Evolutionary conservation across 306 rosid species (phyloP).

Genomic region (Macrotyloma uniflorum): DNA sequence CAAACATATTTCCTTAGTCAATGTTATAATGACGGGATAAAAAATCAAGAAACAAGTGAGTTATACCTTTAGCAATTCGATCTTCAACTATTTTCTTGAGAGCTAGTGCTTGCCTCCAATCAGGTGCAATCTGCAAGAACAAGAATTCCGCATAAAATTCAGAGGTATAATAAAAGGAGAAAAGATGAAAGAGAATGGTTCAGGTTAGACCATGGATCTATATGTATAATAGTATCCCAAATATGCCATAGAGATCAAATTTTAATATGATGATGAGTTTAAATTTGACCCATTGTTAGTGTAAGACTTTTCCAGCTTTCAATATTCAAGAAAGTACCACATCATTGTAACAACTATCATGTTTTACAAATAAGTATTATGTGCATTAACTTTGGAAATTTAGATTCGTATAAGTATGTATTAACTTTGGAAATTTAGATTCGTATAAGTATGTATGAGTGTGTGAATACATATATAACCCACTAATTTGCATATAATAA

Average conservation of each 20-base stretch:
- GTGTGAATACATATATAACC: not conserved
- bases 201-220: slow-evolving; percentile 7
- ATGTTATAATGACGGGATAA: not conserved
- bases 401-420: too few species aligned
- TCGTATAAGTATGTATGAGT: too few species aligned
- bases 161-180: not conserved
- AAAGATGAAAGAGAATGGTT: slow-evolving; percentile 3
- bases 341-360: not conserved
- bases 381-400: too few species aligned
- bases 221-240: not conserved
- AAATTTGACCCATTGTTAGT: not conserved
- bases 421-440: too few species aligned
- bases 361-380: not conserved
- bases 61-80: slow-evolving; percentile 70
- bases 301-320: slow-evolving; percentile 4
- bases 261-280: not conserved
- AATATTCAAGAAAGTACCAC: slow-evolving; percentile 26
- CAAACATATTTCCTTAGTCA: slow-evolving; percentile 13
- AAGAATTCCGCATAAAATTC: not conserved
- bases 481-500: not conserved
- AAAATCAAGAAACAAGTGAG: slow-evolving; percentile 8
- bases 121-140: slow-evolving; percentile 82
- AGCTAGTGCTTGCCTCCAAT: slow-evolving; percentile 86
- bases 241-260: not conserved
- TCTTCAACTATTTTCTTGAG: slow-evolving; percentile 75